Evolutionary conservation across 2,329 filamentous ascomycete species (phyloP), one percentile per base, ranked within the genome.

Genomic region (Zarea fungicola): DNA sequence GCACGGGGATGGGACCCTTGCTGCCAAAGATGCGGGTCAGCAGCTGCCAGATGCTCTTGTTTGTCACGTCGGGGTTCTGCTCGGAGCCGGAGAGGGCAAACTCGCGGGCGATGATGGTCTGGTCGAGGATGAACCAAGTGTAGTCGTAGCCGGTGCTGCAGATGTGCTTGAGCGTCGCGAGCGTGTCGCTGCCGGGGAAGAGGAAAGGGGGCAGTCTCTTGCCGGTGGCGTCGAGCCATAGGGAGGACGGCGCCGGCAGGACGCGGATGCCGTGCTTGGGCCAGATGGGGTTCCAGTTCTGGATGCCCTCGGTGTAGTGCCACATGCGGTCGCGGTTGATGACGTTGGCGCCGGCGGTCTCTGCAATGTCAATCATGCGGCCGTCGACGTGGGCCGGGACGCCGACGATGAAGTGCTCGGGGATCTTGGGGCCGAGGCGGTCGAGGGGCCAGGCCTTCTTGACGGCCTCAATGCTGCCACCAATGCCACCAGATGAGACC

Each of bases 371-470:
- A 37, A 84, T 74, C 78, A 83, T 82, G 45, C 78, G 74, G 2
- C 80, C 80, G 54, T 84, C 80, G n/a, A 84, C 80, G 54, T 83
- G 78, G 0, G 77, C 77, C 0, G 80, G 80, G 3, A 84, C 80
- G 7, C 80, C 80, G 13, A 81, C 60, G 35, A 83, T 78, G 53
- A 83, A 81, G 52, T 67, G 68, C 52, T 76, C 62, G 0, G 80
- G 80, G 0, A 80, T 69, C 31, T 72, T 73, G 34, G 77, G 75
- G 0, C 80, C 80, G 2, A 84, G 65, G 1, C 78, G 69, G 36
- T 81, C 75, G 1, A 75, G 51, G 0, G 80, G 80, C 80, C 80
- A 84, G 2, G 67, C 70, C 32, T 72, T 69, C 58, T 77, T 80
- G 45, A 84, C 76, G 2, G 76, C 72, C 1, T 82, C 80, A n/a